Base-by-base conservation (phyloP, 1,284 basidiomycete species). In the Fomitopsis schrenkii region DNA sequence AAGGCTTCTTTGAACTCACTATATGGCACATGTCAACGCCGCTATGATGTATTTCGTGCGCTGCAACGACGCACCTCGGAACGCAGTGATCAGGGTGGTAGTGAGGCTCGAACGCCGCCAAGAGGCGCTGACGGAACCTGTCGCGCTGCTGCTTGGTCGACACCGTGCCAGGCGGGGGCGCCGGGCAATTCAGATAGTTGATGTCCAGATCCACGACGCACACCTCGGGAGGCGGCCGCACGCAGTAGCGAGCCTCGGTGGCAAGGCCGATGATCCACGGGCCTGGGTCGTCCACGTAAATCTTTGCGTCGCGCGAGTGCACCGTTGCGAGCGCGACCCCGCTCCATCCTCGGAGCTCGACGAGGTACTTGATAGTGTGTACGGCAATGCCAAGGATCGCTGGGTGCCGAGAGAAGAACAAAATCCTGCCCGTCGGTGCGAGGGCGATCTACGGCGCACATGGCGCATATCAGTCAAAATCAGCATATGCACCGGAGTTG, bases 1-100 rank as follows among this genome's bases (percentile, higher is more conserved):
- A 97, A 98, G 2, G 96, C 94, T 71, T 97, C 93, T 71, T 95
- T 95, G 79, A 97, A 93, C 74, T 98, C 96, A 63, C 90, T 91
- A 66, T 14, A 62, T 60, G 38, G 60, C 57, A 50, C 26, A 30
- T 46, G 41, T 55, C 46, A 45, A 33, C 3, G 46, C 55, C 38
- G 38, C 9, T 5, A 50, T 12, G 17, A 15, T 5, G 12, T 33
- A 28, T 4, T 15, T 35, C 15, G 14, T 7, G 58, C 33, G 2
- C 30, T 10, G 15, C 22, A 26, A 22, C n/a, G 8, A 45, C 4
- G 71, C 64, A 88, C 88, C 86, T 90, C 14, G 91, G 90, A 36
- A 94, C 83, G 48, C 86, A 85, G 69, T 93, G 88, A 71, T 93
- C 91, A 30, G 91, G 90, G 68, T 93, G 91, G 70, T 91, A 93